Evolutionary conservation across 208 protist genomes (phyloP).

Genomic region (Histomonas meleagridis): DNA sequence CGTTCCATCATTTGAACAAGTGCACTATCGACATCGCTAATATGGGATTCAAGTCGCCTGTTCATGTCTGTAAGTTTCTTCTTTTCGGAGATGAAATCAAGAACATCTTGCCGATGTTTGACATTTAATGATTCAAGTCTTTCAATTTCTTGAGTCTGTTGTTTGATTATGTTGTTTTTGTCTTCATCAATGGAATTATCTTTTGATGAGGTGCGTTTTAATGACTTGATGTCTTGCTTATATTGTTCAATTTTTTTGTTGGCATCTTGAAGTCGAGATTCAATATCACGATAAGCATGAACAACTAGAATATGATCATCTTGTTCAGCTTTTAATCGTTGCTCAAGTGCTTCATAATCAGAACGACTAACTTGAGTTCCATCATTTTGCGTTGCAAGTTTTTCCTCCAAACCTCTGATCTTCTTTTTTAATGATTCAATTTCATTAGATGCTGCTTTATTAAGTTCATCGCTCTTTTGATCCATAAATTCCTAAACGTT

Average conservation of each 20-base stretch:
- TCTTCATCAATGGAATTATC: too few species aligned
- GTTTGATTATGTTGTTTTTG: too few species aligned
- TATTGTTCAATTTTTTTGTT: background rate
- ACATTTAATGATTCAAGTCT: background rate
- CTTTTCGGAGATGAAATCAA: background rate
- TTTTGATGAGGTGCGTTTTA: too few species aligned
- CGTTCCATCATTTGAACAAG: background rate
- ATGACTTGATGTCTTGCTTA: too few species aligned
- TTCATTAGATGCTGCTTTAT: too few species aligned
- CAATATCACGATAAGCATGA: background rate
- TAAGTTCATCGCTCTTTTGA: too few species aligned
- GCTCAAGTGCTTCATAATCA: background rate
- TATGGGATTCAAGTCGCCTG: background rate
- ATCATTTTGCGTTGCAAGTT: background rate
- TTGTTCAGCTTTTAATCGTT: background rate
- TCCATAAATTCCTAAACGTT: too few species aligned
- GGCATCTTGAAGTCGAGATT: background rate
- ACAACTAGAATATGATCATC: background rate
- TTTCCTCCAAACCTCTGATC: background rate
- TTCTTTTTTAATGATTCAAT: background rate
- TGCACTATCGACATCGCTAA: background rate
- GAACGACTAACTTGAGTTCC: background rate
- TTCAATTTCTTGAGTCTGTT: too few species aligned
- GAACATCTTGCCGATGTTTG: constrained; percentile 22
- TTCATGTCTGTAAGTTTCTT: background rate